Evolutionary conservation across 768 basidiomycete genomes (phyloP).

Genomic region (Punctularia strigosozonata): DNA sequence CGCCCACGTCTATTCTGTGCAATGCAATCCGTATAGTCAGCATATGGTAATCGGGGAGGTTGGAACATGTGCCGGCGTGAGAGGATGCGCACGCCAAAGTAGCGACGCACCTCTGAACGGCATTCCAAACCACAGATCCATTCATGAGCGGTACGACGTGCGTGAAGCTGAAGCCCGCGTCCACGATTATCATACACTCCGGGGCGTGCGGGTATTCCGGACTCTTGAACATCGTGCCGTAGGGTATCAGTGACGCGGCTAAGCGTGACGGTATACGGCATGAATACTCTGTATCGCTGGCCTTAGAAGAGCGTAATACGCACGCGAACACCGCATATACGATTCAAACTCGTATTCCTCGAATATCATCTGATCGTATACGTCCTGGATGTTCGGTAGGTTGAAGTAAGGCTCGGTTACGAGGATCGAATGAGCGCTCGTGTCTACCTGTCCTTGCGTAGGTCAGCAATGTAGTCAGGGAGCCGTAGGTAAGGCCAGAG

Average conservation of each 20-base stretch:
- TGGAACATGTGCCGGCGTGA: no score
- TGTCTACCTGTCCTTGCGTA: conserved; percentile 58
- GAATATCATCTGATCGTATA: conserved; percentile 92
- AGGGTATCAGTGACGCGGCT: conserved; percentile 76
- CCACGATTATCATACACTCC: conserved; percentile 75
- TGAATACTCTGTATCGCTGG: conserved; percentile 11
- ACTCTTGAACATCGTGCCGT: conserved; percentile 56
- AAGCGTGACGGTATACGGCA: conserved; percentile 11
- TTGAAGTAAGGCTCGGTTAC: conserved; percentile 95
- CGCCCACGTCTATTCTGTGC: conserved; percentile 83
- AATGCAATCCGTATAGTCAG: conserved; percentile 7
- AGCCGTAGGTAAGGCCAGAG: conserved; percentile 5
- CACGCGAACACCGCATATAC: conserved; percentile 75
- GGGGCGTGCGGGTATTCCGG: conserved; percentile 39
- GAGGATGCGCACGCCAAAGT: no score
- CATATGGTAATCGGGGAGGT: no score
- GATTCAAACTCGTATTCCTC: conserved; percentile 92
- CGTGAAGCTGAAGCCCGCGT: conserved; percentile 91
- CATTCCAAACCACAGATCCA: conserved; percentile 64
- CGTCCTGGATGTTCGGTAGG: conserved; percentile 80
- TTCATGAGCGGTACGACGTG: conserved; percentile 79
- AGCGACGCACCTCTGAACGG: conserved; percentile 60
- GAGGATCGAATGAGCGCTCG: conserved; percentile 60
- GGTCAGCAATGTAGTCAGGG: conserved; percentile 2
- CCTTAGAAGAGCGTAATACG: conserved; percentile 17